Evolutionary conservation across 176 grass and related monocot species (phyloP).

Genomic region (Aegilops sharonensis): DNA sequence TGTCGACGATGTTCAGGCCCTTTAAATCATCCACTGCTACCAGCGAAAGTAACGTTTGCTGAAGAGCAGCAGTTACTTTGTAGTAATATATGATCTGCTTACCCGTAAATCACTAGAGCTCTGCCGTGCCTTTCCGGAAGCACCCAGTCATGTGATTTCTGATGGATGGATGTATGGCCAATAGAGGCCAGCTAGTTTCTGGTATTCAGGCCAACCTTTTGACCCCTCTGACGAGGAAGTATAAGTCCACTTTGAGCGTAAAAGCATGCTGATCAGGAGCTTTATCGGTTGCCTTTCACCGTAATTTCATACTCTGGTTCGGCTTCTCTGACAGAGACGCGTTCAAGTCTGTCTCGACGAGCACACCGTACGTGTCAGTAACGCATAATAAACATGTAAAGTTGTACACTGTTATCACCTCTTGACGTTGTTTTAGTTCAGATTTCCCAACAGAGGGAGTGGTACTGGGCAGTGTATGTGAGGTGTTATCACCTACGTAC

Average conservation of each 20-base stretch:
- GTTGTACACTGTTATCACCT: no score
- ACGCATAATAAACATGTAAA: no score
- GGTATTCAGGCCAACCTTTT: constrained; percentile 22
- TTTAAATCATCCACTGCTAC: not conserved
- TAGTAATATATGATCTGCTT: not conserved
- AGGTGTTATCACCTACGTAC: not conserved
- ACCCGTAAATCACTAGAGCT: not conserved
- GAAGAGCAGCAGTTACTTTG: not conserved
- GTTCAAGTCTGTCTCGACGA: not conserved
- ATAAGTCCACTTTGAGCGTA: not conserved
- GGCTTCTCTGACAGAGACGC: not conserved
- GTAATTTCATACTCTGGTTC: not conserved
- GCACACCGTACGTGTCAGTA: not conserved
- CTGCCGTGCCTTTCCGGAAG: not conserved
- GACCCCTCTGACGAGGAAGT: not conserved
- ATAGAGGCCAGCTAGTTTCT: constrained; percentile 8
- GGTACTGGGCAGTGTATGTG: not conserved
- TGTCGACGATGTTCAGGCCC: not conserved
- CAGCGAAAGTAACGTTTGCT: not conserved
- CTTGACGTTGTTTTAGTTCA: no score
- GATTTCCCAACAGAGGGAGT: no score
- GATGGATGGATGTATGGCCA: not conserved
- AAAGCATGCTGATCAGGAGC: not conserved
- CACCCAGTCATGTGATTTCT: not conserved
- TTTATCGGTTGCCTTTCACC: not conserved